Conservation (phyloP, 2,329 filamentous ascomycete species). For the Sclerotiophoma versabilis region DNA sequence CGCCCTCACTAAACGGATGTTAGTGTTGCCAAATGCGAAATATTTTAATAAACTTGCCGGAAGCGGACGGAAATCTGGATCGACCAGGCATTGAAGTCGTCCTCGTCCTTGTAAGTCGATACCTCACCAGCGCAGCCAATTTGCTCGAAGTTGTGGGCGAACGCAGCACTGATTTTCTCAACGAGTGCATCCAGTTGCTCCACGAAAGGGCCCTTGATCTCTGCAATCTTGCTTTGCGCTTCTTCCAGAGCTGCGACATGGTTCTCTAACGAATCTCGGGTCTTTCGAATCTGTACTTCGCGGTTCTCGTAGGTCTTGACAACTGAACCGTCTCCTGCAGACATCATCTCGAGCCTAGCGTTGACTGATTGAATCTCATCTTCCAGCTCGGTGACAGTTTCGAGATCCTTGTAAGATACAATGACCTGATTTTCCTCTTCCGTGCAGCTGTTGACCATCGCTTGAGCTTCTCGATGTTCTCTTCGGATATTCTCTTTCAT, state of each 20-base stretch:
- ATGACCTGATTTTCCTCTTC: constrained; percentile 36
- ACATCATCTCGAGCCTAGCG: constrained; percentile 79
- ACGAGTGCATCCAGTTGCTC: constrained; percentile 81
- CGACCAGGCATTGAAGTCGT: constrained; percentile 93
- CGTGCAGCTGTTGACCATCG: constrained; percentile 27
- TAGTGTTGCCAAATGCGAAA: constrained; percentile 16
- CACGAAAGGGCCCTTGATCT: constrained; percentile 79
- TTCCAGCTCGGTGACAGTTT: constrained; percentile 66
- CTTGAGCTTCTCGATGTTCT: constrained; percentile 25
- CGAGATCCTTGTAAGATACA: constrained; percentile 25
- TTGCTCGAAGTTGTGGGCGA: constrained; percentile 90
- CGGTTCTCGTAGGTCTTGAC: constrained; percentile 71
- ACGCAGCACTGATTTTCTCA: constrained; percentile 83
- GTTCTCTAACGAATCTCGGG: constrained; percentile 66
- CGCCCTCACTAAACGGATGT: constrained; percentile 59
- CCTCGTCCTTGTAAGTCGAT: constrained; percentile 80
- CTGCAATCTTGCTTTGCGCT: constrained; percentile 65
- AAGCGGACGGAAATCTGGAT: constrained; percentile 96
- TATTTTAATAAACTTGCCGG: constrained; percentile 62
- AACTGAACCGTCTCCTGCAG: constrained; percentile 76
- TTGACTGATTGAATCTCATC: constrained; percentile 76
- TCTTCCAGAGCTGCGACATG: constrained; percentile 63
- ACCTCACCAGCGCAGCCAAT: constrained; percentile 96
- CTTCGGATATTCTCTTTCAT: constrained; percentile 22
- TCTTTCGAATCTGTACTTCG: constrained; percentile 68